Base-by-base conservation (phyloP, 2,329 filamentous ascomycete species). In the Akanthomyces uredinophilus region DNA sequence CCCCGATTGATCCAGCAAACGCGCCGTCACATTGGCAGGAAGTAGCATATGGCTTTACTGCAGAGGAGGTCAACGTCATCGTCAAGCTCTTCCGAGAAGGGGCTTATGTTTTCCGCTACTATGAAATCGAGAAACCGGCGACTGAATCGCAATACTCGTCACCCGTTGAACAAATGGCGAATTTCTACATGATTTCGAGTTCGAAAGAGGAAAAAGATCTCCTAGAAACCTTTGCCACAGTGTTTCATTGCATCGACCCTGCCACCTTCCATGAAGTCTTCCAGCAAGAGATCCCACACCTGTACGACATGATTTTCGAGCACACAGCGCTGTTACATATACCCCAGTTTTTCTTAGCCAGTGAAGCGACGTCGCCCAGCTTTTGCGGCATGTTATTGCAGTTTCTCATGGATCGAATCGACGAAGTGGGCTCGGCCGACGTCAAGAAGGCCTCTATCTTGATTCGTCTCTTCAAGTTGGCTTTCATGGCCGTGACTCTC, bases 181-280 rank as follows among this genome's bases (percentile, higher is more conserved):
- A 95, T 69, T 91, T 96, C 69, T 96, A 96, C 73, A 96, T 96
- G 84, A 87, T 95, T 47, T 94, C 92, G 0, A 96, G 92, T 73
- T 90, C 87, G 64, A 96, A 96, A 69, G 96, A 99, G 72, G 96
- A 99, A 75, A 99, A 99, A 73, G 95, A 99, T 60, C 82, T 99
- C 10, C 82, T 99, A 7, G 96, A 99, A 78, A 96, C 92, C 2
- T 99, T 99, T 73, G 95, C 94, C 2, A 98, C 95, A 0, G 93
- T 99, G 32, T 99, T 99, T 72, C 95, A 99, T 73, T 96, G 94
- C 75, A 95, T 99, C 66, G 95, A 99, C 71, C 95, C 95, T 2
- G 95, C 96, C 13, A 97, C 94, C 0, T 99, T 99, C 72, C 93
- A 99, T 70, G 95, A 99, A 77, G 92, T 99, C 46, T 99, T 99